These are phyloP conservation scores for Picochlorum sp. DNA, from an alignment of 139 green algal species.

Conservation along the genomic window DNA sequence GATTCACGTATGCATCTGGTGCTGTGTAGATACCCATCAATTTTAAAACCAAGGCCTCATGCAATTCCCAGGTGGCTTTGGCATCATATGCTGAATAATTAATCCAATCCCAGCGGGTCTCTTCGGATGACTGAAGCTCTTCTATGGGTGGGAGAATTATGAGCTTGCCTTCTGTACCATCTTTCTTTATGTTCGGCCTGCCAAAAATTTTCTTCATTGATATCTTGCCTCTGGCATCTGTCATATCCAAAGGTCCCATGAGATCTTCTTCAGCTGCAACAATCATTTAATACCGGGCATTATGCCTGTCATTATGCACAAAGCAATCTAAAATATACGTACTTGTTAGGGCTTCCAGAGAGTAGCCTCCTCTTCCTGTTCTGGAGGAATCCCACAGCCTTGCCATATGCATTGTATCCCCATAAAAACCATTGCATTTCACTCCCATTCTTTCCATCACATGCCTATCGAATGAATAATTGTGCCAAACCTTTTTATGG, in stretches of 20 bases:
- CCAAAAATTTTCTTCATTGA: conserved; percentile 91
- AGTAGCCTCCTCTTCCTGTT: conserved; percentile 58
- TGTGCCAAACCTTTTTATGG: conserved; percentile 94
- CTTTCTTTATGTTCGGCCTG: conserved; percentile 57
- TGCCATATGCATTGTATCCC: conserved; percentile 99
- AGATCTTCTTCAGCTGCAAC: conserved; percentile 28
- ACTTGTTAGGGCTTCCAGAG: conserved; percentile 58
- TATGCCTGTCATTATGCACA: not conserved
- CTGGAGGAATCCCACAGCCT: conserved; percentile 76
- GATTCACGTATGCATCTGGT: conserved; percentile 18
- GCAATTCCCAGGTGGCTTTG: conserved; percentile 81
- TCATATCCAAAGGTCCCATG: conserved; percentile 14
- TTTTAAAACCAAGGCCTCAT: conserved; percentile 28
- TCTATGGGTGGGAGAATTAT: conserved; percentile 49
- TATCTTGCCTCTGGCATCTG: conserved; percentile 42
- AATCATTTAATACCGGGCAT: not conserved
- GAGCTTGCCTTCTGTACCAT: conserved; percentile 65
- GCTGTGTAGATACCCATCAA: conserved; percentile 24
- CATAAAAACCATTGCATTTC: conserved; percentile 61
- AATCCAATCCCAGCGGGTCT: conserved; percentile 65
- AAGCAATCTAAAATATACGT: conserved; percentile 12
- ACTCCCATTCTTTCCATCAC: conserved; percentile 61
- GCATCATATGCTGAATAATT: conserved; percentile 87
- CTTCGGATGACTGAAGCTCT: conserved; percentile 52
- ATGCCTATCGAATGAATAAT: conserved; percentile 97